These are phyloP conservation scores for Cutaneotrichosporon sp. DNA, from an alignment of 1,284 basidiomycete species.

Conservation along the genomic window DNA sequence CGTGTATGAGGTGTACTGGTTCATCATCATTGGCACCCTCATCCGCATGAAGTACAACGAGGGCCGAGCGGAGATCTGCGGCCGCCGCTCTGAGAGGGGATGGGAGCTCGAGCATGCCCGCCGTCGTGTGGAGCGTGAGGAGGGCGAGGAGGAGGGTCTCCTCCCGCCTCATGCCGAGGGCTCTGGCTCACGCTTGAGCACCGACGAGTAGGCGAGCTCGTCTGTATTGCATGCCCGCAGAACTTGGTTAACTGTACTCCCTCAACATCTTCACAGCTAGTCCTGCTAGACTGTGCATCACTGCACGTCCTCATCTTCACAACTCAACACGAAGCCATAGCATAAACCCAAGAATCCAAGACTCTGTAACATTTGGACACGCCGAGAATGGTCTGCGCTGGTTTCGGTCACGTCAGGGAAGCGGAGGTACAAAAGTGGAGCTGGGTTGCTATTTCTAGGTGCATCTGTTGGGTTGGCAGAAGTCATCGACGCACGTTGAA, in stretches of 20 bases:
- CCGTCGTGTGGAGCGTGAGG: constrained; percentile 22
- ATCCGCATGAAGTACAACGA: constrained; percentile 64
- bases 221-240: constrained; percentile 4
- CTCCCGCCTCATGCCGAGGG: constrained; percentile 14
- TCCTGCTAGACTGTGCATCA: too few relatives aligned
- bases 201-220: constrained; percentile 3
- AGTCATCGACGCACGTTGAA: neutral
- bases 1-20: constrained; percentile 71
- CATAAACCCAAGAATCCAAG: constrained; percentile 1
- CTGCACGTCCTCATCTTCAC: neutral
- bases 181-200: neutral
- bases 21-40: constrained; percentile 63
- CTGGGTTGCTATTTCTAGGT: neutral
- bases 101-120: constrained; percentile 28
- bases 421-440: neutral
- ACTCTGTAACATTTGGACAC: constrained; percentile 1
- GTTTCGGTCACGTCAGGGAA: neutral
- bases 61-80: constrained; percentile 46
- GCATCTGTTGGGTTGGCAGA: neutral
- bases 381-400: neutral
- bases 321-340: neutral
- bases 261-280: neutral
- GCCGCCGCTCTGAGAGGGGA: constrained; percentile 30
- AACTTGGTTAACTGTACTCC: constrained; percentile 1
- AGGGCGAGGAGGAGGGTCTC: constrained; percentile 30